Percentiles rank a stretch among this genome's conserved stretches.
Conservation (phyloP, 176 grass and related monocot species). For the Triticum monococcum region DNA sequence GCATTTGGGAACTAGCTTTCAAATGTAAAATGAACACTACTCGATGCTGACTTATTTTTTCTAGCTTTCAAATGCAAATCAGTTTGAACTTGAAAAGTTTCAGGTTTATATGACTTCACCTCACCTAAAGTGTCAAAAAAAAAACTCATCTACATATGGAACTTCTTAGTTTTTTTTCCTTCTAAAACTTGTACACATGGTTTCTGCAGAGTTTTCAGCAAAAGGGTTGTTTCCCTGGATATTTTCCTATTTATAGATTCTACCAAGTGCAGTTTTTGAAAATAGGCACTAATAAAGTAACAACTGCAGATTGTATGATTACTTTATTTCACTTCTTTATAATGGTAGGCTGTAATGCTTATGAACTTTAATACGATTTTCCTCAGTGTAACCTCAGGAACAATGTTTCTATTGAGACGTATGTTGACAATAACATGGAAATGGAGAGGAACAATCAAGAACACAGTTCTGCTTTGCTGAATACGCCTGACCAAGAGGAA, state of each 20-base stretch:
- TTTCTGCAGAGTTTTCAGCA: neutral
- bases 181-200: neutral
- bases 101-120: neutral
- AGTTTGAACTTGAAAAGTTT: neutral
- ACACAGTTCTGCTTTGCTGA: conserved; percentile 2
- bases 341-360: conserved; percentile 53
- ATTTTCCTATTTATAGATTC: neutral
- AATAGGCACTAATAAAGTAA: neutral
- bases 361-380: conserved; percentile 94
- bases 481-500: neutral
- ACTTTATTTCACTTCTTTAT: conserved; percentile 11
- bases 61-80: neutral
- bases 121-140: neutral
- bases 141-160: neutral
- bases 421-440: conserved; percentile 17
- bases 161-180: neutral
- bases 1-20: neutral
- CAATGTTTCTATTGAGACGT: conserved; percentile 51
- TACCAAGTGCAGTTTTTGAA: neutral
- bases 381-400: conserved; percentile 92
- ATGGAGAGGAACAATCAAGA: conserved; percentile 33
- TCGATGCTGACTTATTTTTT: neutral
- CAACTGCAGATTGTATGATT: neutral
- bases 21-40: neutral
- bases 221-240: neutral